Percentiles rank a stretch among this genome's conserved stretches.
Evolutionary conservation across 2,329 filamentous ascomycete genomes (phyloP).

Genomic region (Claviceps sp.): DNA sequence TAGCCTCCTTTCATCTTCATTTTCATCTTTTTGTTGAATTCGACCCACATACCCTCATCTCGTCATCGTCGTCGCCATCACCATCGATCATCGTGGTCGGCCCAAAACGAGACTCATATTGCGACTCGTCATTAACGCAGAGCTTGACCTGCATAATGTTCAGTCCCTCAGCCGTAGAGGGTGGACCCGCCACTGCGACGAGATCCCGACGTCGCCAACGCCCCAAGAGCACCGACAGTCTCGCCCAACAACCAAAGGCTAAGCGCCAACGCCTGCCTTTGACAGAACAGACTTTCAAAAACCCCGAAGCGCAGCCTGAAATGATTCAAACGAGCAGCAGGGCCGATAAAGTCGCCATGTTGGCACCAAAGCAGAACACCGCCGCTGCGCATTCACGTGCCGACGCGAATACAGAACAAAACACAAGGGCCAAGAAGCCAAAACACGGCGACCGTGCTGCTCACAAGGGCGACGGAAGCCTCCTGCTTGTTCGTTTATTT

Average conservation of each 20-base stretch:
- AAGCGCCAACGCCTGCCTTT: slow-evolving; percentile 48
- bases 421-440: slow-evolving; percentile 47
- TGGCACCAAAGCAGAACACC: slow-evolving; percentile 31
- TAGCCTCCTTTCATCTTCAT: slow-evolving; percentile 1
- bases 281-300: slow-evolving; percentile 42
- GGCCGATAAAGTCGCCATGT: slow-evolving; percentile 31
- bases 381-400: slow-evolving; percentile 27
- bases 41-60: too few relatives aligned
- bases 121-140: slow-evolving; percentile 1
- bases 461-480: slow-evolving; percentile 53
- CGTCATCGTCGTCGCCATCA: not conserved
- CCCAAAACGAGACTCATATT: not conserved
- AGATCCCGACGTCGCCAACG: slow-evolving; percentile 49
- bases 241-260: slow-evolving; percentile 45
- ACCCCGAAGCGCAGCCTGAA: slow-evolving; percentile 36
- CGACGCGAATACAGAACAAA: slow-evolving; percentile 38
- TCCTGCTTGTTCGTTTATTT: slow-evolving; percentile 12
- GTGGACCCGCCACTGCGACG: slow-evolving; percentile 41
- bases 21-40: not conserved
- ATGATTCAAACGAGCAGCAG: slow-evolving; percentile 38
- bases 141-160: slow-evolving; percentile 35
- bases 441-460: slow-evolving; percentile 46
- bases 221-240: slow-evolving; percentile 40
- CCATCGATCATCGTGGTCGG: not conserved
- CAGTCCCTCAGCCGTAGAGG: slow-evolving; percentile 37